These are phyloP conservation scores for Apiospora marii DNA, from an alignment of 2,329 filamentous ascomycete genomes.

Conservation along the genomic window DNA sequence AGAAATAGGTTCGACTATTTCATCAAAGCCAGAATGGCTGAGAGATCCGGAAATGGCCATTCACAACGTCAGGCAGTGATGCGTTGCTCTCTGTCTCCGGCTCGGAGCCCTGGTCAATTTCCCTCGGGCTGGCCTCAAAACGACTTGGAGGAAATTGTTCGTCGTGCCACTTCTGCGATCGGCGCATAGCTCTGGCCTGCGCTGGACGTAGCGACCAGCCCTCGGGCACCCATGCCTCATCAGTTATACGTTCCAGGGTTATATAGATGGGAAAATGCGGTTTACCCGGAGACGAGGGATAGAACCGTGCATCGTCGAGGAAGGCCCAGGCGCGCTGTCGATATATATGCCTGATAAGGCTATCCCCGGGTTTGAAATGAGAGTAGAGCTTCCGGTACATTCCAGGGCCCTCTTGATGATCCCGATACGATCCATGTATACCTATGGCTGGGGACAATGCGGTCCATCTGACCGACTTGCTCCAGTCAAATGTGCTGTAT, in stretches of 20 bases:
- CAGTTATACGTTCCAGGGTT: background rate
- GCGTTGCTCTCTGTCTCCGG: background rate
- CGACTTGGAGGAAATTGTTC: background rate
- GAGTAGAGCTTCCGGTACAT: background rate
- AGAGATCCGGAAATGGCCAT: background rate
- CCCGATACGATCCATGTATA: background rate
- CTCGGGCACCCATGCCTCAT: too few species aligned
- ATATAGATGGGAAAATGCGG: background rate
- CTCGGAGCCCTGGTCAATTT: background rate
- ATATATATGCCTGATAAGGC: background rate
- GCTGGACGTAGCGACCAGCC: background rate
- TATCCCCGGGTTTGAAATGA: background rate
- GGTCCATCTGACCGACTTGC: too few species aligned
- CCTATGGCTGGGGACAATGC: too few species aligned
- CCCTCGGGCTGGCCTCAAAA: background rate
- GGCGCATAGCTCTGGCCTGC: background rate
- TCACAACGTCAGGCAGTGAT: background rate
- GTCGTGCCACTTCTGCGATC: background rate
- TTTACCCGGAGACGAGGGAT: background rate
- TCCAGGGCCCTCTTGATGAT: background rate
- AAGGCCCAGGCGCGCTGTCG: background rate
- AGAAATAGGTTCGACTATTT: too few species aligned
- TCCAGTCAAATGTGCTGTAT: too few species aligned
- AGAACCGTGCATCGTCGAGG: background rate
- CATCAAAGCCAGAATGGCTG: background rate